Conservation (phyloP, 2,329 filamentous ascomycete genomes). For the Ophiostoma populinum region DNA sequence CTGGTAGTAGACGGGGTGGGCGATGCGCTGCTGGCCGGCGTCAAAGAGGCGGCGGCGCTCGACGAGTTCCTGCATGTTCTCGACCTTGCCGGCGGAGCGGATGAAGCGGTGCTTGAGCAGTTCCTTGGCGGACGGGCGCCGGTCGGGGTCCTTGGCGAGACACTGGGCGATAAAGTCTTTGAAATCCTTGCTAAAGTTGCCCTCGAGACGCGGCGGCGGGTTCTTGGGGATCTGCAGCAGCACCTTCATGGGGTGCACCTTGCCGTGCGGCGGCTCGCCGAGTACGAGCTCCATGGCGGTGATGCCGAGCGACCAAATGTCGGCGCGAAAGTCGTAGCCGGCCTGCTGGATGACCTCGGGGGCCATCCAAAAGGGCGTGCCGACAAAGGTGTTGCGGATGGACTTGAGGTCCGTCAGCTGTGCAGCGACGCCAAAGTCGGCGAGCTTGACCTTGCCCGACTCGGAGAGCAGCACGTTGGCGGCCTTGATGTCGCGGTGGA, state of each 20-base stretch:
- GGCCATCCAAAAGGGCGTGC: slow-evolving; percentile 95
- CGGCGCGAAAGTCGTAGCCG: slow-evolving; percentile 70
- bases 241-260: slow-evolving; percentile 85
- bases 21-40: slow-evolving; percentile 48
- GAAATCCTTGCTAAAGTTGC: slow-evolving; percentile 75
- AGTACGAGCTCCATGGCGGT: slow-evolving; percentile 80
- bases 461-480: slow-evolving; percentile 91
- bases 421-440: slow-evolving; percentile 92
- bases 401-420: slow-evolving; percentile 97
- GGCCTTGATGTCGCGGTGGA: slow-evolving; percentile 92
- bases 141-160: slow-evolving; percentile 79
- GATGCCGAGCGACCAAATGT: slow-evolving; percentile 86
- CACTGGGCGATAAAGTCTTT: slow-evolving; percentile 87
- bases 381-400: slow-evolving; percentile 91
- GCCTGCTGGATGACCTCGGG: slow-evolving; percentile 86
- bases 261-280: slow-evolving; percentile 74
- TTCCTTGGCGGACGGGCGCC: slow-evolving; percentile 69
- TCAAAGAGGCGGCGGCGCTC: slow-evolving; percentile 71
- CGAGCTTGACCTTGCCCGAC: slow-evolving; percentile 79
- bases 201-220: slow-evolving; percentile 66
- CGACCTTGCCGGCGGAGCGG: slow-evolving; percentile 68
- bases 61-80: slow-evolving; percentile 74
- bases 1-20: slow-evolving; percentile 74
- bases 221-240: slow-evolving; percentile 85
- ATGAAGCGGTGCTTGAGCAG: slow-evolving; percentile 81